phyloP scores from a whole-genome alignment of 192 early-diverging fungal species.

The Diversispora eburnea region DNA sequence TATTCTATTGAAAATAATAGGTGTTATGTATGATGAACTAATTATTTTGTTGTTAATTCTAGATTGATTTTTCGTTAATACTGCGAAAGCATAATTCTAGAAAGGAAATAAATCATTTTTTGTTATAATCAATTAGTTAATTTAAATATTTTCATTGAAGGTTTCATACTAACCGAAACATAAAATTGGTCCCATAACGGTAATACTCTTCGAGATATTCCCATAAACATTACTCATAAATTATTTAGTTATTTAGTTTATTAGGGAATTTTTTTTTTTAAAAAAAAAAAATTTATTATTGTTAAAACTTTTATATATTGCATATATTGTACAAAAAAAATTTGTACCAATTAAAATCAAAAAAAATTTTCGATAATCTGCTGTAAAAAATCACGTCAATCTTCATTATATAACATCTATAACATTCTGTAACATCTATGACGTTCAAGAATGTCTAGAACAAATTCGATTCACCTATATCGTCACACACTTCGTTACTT shows the following conservation, averaged over 20 bases:
- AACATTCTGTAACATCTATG: no score
- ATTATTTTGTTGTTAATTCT: background rate
- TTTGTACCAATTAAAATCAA: no score
- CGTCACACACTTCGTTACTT: constrained; percentile 13
- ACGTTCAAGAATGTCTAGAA: no score
- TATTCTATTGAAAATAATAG: background rate
- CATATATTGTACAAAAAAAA: no score
- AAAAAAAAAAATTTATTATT: no score
- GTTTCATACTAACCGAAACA: background rate
- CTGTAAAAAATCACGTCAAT: no score
- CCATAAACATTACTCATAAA: background rate
- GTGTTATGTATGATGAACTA: background rate
- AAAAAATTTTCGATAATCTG: no score
- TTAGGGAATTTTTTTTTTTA: no score
- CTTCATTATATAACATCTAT: no score
- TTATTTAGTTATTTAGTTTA: no score
- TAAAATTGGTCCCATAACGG: background rate
- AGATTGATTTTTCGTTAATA: background rate
- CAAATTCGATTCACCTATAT: background rate
- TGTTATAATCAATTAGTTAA: background rate
- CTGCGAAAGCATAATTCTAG: background rate
- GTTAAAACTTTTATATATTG: no score
- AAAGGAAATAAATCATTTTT: background rate
- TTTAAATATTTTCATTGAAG: background rate
- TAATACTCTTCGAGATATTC: background rate